Conservation (phyloP, 768 basidiomycete species). For the Suillus variegatus region DNA sequence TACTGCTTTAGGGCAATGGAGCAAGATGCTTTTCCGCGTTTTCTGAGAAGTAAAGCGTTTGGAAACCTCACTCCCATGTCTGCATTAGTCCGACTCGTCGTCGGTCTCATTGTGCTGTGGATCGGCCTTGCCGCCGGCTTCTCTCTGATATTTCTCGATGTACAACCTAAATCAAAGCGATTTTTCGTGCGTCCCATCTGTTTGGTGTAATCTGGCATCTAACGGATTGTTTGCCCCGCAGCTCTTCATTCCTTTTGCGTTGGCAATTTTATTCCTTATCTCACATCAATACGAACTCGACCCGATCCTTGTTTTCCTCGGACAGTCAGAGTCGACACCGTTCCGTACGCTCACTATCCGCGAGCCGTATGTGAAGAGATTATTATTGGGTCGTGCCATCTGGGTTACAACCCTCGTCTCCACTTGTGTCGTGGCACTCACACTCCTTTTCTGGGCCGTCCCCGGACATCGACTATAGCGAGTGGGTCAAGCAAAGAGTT, state of each 20-base stretch:
- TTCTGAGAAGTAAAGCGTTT: slow-evolving; percentile 96
- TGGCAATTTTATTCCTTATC: slow-evolving; percentile 88
- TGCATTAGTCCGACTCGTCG: slow-evolving; percentile 80
- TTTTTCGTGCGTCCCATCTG: slow-evolving; percentile 78
- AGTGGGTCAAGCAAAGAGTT: background rate
- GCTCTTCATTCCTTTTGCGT: slow-evolving; percentile 93
- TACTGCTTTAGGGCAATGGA: slow-evolving; percentile 97
- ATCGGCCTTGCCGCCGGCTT: slow-evolving; percentile 91
- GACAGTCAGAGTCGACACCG: slow-evolving; percentile 94
- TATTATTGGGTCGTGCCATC: slow-evolving; percentile 85
- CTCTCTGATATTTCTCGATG: slow-evolving; percentile 91
- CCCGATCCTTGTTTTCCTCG: slow-evolving; percentile 91
- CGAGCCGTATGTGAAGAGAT: slow-evolving; percentile 92
- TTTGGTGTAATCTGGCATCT: slow-evolving; percentile 1
- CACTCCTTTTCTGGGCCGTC: slow-evolving; percentile 94
- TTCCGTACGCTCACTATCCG: slow-evolving; percentile 91
- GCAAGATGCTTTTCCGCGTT: slow-evolving; percentile 91
- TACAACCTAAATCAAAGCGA: slow-evolving; percentile 86
- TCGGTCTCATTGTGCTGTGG: slow-evolving; percentile 88
- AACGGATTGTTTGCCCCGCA: slow-evolving; percentile 32
- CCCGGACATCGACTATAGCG: slow-evolving; percentile 85
- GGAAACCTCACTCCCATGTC: slow-evolving; percentile 94
- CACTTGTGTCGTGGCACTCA: slow-evolving; percentile 74
- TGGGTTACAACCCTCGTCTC: slow-evolving; percentile 87
- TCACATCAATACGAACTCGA: slow-evolving; percentile 98